A percentile compares a stretch with the other conserved stretches of the same genome.
Evolutionary conservation across 2,329 filamentous ascomycete species (phyloP).

Genomic region (Diplodia seriata): DNA sequence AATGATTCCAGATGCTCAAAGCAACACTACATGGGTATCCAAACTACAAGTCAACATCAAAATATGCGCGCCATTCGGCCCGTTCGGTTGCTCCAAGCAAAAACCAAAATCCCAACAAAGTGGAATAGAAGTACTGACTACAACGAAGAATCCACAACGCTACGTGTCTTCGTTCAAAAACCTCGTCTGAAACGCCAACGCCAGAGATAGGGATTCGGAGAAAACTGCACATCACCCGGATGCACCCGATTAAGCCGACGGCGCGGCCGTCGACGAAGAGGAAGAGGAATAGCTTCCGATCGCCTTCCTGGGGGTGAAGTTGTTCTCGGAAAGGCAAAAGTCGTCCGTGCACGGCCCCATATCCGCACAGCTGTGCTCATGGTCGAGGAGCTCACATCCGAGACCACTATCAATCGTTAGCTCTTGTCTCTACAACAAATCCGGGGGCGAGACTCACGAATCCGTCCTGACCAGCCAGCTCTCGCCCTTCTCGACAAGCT

Average conservation of each 20-base stretch:
- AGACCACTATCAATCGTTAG: constrained; percentile 11
- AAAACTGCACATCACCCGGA: too few species aligned
- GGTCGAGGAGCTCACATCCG: constrained; percentile 27
- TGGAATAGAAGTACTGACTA: background rate
- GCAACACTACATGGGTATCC: background rate
- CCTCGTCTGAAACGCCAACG: background rate
- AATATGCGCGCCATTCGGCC: background rate
- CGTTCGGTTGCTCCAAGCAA: background rate
- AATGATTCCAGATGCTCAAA: background rate
- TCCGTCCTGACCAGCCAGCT: constrained; percentile 24
- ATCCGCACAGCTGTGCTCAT: constrained; percentile 16
- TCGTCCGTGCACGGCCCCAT: constrained; percentile 28
- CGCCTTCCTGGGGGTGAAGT: constrained; percentile 7
- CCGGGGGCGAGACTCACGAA: constrained; percentile 5
- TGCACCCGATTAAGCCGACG: background rate
- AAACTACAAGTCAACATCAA: background rate
- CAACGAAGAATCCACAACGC: background rate
- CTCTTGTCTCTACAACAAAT: too few species aligned
- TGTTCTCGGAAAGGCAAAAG: constrained; percentile 26
- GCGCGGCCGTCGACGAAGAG: background rate
- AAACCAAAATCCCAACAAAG: background rate
- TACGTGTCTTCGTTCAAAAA: constrained; percentile 8
- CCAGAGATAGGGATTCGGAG: background rate
- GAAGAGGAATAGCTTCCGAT: background rate
- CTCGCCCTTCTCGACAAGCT: constrained; percentile 15